phyloP scores from a whole-genome alignment of 1,284 basidiomycete genomes.

The Dichomitus squalens region DNA sequence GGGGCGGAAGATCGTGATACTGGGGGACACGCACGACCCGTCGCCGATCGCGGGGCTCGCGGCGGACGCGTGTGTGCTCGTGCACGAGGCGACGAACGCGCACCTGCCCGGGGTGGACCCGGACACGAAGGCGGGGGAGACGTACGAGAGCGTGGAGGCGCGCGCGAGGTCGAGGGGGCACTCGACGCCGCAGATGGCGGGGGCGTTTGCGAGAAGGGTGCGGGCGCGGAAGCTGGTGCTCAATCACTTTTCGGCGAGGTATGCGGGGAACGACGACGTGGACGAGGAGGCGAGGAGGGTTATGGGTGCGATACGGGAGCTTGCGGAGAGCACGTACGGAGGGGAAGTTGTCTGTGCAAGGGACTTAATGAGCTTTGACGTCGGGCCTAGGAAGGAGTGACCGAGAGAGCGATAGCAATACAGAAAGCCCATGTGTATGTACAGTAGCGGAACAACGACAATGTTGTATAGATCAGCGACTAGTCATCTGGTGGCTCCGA shows the following conservation, averaged over 20 bases:
- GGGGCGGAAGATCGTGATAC: slow-evolving; percentile 76
- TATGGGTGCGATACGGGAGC: slow-evolving; percentile 61
- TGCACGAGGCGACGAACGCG: slow-evolving; percentile 93
- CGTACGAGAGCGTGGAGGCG: slow-evolving; percentile 62
- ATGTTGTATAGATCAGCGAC: slow-evolving; percentile 8
- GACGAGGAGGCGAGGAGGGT: slow-evolving; percentile 48
- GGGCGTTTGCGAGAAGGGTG: slow-evolving; percentile 74
- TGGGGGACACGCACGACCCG: slow-evolving; percentile 85
- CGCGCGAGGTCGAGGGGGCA: slow-evolving; percentile 84
- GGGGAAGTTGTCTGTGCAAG: slow-evolving; percentile 65
- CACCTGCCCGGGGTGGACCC: slow-evolving; percentile 73
- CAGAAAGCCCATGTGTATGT: slow-evolving; percentile 14
- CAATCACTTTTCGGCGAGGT: slow-evolving; percentile 82
- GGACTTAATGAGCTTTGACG: slow-evolving; percentile 71
- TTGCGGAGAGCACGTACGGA: slow-evolving; percentile 56
- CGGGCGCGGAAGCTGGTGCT: slow-evolving; percentile 70
- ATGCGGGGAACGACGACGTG: slow-evolving; percentile 43
- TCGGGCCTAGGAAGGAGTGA: slow-evolving; percentile 36
- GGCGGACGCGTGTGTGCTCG: slow-evolving; percentile 62
- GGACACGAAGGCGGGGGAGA: slow-evolving; percentile 57
- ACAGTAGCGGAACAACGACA: slow-evolving; percentile 5
- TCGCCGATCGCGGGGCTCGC: slow-evolving; percentile 62
- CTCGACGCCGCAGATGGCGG: slow-evolving; percentile 92
- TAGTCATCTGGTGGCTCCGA: slow-evolving; percentile 71
- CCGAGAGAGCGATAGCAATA: slow-evolving; percentile 8